These are phyloP conservation scores for Rhodotorula sp. DNA, from an alignment of 1,284 basidiomycete species.

Conservation along the genomic window DNA sequence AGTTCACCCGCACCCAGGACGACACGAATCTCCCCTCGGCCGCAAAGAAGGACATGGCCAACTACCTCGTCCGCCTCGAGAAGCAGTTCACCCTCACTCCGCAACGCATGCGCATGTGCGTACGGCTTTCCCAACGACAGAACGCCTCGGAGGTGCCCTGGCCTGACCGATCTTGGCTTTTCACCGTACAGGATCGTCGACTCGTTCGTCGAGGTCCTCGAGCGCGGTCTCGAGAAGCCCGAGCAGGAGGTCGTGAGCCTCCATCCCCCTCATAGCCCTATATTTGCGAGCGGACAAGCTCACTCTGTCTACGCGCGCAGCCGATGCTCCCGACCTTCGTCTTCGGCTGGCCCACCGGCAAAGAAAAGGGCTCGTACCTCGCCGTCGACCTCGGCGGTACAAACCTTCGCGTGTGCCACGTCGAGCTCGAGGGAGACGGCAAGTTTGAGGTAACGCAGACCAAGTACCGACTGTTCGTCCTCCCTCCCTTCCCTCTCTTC, in stretches of 20 bases:
- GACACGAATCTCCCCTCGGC: slow-evolving; percentile 18
- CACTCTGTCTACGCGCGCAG: slow-evolving; percentile 26
- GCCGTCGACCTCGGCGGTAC: slow-evolving; percentile 96
- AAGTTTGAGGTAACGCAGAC: slow-evolving; percentile 98
- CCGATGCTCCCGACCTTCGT: slow-evolving; percentile 81
- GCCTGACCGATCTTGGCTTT: too few relatives aligned
- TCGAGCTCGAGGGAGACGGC: slow-evolving; percentile 83
- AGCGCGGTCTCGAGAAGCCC: slow-evolving; percentile 76
- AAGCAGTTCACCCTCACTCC: slow-evolving; percentile 73
- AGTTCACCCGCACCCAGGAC: slow-evolving; percentile 23
- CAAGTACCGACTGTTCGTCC: slow-evolving; percentile 74
- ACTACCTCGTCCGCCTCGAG: slow-evolving; percentile 43
- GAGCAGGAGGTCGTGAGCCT: slow-evolving; percentile 81
- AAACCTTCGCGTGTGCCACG: slow-evolving; percentile 95
- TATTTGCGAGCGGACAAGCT: too few relatives aligned
- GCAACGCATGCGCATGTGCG: slow-evolving; percentile 79
- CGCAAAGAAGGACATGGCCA: slow-evolving; percentile 42
- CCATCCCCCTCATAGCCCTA: too few relatives aligned
- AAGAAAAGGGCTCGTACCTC: slow-evolving; percentile 86
- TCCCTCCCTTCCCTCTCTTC: background rate
- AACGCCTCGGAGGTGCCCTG: background rate
- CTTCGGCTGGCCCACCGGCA: slow-evolving; percentile 91
- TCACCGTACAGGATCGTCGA: slow-evolving; percentile 72
- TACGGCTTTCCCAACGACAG: background rate
- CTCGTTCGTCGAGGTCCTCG: slow-evolving; percentile 88